Evolutionary conservation across 768 basidiomycete species (phyloP).

Genomic region (Hemileccinum rubropunctum): DNA sequence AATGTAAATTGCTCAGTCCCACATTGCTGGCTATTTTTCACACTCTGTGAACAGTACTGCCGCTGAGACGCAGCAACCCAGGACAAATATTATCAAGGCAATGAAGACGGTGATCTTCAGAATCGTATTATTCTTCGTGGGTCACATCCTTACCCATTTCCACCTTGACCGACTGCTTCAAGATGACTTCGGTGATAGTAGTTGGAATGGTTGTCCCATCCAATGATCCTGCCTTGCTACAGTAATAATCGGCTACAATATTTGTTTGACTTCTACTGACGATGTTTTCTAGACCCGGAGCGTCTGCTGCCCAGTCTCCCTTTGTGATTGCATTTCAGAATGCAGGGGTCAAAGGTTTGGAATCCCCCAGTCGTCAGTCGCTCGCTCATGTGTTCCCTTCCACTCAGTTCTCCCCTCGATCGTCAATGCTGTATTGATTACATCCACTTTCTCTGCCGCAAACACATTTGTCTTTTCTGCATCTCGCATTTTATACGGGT

Average conservation of each 20-base stretch:
- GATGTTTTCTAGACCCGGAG: constrained; percentile 5
- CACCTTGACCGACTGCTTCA: background rate
- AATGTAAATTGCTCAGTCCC: constrained; percentile 41
- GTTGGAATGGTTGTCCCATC: constrained; percentile 80
- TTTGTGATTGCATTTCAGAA: constrained; percentile 80
- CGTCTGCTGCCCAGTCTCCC: constrained; percentile 66
- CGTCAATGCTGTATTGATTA: constrained; percentile 70
- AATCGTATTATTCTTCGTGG: constrained; percentile 43
- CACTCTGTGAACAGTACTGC: constrained; percentile 48
- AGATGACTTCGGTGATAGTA: constrained; percentile 38
- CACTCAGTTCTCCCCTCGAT: constrained; percentile 54
- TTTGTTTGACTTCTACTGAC: background rate
- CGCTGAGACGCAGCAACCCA: constrained; percentile 74
- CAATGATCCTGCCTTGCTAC: constrained; percentile 52
- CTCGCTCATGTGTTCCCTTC: background rate
- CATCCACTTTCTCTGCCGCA: constrained; percentile 70
- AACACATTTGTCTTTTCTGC: constrained; percentile 45
- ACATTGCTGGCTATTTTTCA: constrained; percentile 1
- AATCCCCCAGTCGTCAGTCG: constrained; percentile 4
- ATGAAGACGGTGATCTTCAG: constrained; percentile 78
- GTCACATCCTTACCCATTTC: background rate
- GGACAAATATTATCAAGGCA: constrained; percentile 76
- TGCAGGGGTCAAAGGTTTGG: constrained; percentile 63
- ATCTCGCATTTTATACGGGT: constrained; percentile 42
- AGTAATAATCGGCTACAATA: constrained; percentile 21